A percentile compares a stretch with the other conserved stretches of the same genome.
phyloP scores from a whole-genome alignment of 345 rosid species.

The Dovyalis caffra region DNA sequence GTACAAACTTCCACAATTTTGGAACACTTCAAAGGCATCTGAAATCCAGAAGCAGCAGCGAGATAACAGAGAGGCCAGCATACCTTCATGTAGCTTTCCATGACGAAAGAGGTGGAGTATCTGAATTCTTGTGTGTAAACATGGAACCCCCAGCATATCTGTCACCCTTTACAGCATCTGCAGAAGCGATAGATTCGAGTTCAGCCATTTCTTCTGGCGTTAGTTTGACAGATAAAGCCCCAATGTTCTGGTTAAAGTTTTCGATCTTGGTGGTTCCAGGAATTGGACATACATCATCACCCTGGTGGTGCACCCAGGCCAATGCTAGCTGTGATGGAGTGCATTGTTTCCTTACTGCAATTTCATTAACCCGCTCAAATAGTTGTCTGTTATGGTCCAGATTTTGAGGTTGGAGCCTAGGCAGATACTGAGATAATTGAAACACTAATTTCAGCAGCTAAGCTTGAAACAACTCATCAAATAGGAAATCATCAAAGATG shows the following conservation, averaged over 20 bases:
- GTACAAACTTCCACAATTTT: background rate
- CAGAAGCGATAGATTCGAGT: conserved; percentile 45
- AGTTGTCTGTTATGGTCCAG: too few relatives aligned
- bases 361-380: too few relatives aligned
- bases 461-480: background rate
- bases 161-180: conserved; percentile 44
- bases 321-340: too few relatives aligned
- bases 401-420: too few relatives aligned
- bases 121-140: conserved; percentile 30
- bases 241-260: conserved; percentile 51
- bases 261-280: conserved; percentile 55
- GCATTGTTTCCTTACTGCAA: too few relatives aligned
- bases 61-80: background rate
- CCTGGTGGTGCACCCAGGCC: too few relatives aligned
- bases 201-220: conserved; percentile 56
- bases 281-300: too few relatives aligned
- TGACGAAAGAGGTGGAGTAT: conserved; percentile 23
- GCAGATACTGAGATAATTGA: too few relatives aligned
- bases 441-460: conserved; percentile 39
- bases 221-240: conserved; percentile 46
- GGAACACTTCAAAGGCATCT: background rate
- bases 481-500: background rate
- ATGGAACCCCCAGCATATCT: conserved; percentile 9
- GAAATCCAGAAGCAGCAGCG: background rate
- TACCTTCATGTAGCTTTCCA: background rate